Evolutionary conservation across 2,329 filamentous ascomycete genomes (phyloP).

Genomic region (Zasmidium cellare): DNA sequence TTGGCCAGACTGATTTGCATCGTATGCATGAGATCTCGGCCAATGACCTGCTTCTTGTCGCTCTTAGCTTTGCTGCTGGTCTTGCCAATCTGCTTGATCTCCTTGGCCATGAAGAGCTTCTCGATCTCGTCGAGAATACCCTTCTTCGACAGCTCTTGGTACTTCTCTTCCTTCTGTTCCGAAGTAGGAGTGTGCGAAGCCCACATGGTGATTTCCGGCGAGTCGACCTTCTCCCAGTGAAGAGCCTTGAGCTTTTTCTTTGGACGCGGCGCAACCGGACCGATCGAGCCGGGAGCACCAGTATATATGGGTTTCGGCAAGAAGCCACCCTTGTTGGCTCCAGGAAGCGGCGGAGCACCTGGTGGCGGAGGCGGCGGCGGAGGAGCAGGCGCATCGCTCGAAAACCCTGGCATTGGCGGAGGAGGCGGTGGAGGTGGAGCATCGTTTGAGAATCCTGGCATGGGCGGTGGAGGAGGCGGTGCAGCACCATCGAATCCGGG

Average conservation of each 20-base stretch:
- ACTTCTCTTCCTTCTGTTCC: constrained; percentile 91
- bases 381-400: constrained; percentile 47
- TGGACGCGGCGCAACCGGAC: constrained; percentile 77
- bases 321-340: constrained; percentile 67
- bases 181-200: constrained; percentile 81
- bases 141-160: constrained; percentile 86
- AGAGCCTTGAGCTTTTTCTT: constrained; percentile 99
- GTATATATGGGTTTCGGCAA: constrained; percentile 64
- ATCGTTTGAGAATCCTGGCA: constrained; percentile 47
- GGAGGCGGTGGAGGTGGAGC: constrained; percentile 46
- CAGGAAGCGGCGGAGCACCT: constrained; percentile 63
- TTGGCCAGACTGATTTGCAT: constrained; percentile 94
- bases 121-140: constrained; percentile 97
- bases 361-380: constrained; percentile 63
- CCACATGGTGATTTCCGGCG: constrained; percentile 89
- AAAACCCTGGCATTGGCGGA: constrained; percentile 47
- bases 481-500: constrained; percentile 44
- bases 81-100: constrained; percentile 82
- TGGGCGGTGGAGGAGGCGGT: constrained; percentile 45
- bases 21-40: constrained; percentile 81
- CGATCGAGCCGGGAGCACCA: constrained; percentile 58
- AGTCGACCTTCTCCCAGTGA: constrained; percentile 98
- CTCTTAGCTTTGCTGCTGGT: constrained; percentile 67
- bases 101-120: constrained; percentile 95
- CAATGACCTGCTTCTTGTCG: constrained; percentile 97